Evolutionary conservation across 148 eudicot genomes (phyloP).

Genomic region (Salicornia ramosissima): DNA sequence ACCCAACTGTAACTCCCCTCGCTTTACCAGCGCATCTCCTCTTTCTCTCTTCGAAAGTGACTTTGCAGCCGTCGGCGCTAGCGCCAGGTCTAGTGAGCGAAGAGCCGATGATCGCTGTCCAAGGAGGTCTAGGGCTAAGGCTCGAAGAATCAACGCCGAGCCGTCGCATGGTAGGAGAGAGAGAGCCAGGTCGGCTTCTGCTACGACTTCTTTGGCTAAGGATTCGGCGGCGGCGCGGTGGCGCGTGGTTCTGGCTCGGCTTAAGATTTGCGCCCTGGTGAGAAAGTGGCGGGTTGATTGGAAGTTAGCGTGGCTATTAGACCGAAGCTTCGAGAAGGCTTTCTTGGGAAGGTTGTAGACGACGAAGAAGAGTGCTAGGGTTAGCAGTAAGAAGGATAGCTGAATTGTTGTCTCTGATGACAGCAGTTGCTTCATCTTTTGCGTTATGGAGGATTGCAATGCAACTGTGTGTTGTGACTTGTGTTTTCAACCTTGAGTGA

Average conservation of each 20-base stretch:
- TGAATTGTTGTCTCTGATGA: constrained; percentile 32
- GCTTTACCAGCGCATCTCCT: constrained; percentile 60
- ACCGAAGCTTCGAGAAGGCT: constrained; percentile 59
- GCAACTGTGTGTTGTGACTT: too few relatives aligned
- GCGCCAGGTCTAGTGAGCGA: neutral
- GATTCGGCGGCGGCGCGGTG: constrained; percentile 40
- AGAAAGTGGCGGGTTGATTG: constrained; percentile 73
- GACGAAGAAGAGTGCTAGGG: constrained; percentile 53
- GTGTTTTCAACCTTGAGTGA: neutral
- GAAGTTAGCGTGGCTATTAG: constrained; percentile 39
- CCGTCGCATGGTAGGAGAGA: constrained; percentile 54
- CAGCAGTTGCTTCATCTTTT: constrained; percentile 18
- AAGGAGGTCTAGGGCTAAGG: constrained; percentile 48
- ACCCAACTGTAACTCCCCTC: constrained; percentile 66
- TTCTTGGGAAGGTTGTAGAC: constrained; percentile 46
- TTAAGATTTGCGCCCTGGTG: constrained; percentile 61
- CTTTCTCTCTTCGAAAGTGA: constrained; percentile 40
- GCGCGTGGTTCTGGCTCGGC: constrained; percentile 52
- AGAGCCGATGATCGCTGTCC: constrained; percentile 59
- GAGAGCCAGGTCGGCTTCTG: constrained; percentile 65
- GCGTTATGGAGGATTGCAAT: neutral
- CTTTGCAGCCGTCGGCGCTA: constrained; percentile 41
- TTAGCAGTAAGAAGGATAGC: constrained; percentile 36
- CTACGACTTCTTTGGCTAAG: constrained; percentile 55
- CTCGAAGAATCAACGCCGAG: constrained; percentile 64